Conservation (phyloP, 495 filamentous ascomycete species). For the Bacidia gigantensis region DNA sequence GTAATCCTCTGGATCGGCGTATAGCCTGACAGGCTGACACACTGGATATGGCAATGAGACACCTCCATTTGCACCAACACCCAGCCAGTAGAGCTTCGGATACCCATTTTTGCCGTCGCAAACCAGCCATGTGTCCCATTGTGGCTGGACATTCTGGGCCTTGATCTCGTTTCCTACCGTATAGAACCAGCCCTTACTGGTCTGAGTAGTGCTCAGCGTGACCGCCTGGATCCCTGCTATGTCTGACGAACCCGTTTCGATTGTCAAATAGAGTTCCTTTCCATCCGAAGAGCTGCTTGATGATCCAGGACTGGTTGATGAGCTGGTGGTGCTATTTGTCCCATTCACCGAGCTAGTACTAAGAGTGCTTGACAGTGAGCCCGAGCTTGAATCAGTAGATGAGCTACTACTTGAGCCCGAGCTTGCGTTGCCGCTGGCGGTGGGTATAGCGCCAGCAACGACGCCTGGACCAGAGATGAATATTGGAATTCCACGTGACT, state of each 20-base stretch:
- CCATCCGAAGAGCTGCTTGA: neutral
- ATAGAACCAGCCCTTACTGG: neutral
- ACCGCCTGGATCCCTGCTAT: neutral
- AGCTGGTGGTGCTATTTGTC: no score
- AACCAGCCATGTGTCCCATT: neutral
- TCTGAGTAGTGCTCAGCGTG: neutral
- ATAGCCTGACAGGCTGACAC: neutral
- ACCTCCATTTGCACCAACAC: neutral
- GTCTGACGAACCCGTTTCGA: neutral
- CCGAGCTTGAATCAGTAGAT: no score
- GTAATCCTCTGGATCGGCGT: neutral
- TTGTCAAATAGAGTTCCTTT: neutral
- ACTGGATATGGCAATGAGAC: neutral
- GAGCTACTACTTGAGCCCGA: neutral
- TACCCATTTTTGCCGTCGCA: neutral
- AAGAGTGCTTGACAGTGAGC: no score
- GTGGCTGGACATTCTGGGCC: neutral
- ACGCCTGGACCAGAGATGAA: neutral
- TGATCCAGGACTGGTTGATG: no score
- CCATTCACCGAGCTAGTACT: no score
- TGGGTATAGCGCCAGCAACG: neutral
- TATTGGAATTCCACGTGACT: neutral
- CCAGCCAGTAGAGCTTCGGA: neutral
- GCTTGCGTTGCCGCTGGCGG: neutral
- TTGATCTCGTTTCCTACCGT: neutral